A percentile compares a stretch with the other conserved stretches of the same genome.
Evolutionary conservation across 192 early-diverging fungal genomes (phyloP).

Genomic region (Kickxella alabastrina): DNA sequence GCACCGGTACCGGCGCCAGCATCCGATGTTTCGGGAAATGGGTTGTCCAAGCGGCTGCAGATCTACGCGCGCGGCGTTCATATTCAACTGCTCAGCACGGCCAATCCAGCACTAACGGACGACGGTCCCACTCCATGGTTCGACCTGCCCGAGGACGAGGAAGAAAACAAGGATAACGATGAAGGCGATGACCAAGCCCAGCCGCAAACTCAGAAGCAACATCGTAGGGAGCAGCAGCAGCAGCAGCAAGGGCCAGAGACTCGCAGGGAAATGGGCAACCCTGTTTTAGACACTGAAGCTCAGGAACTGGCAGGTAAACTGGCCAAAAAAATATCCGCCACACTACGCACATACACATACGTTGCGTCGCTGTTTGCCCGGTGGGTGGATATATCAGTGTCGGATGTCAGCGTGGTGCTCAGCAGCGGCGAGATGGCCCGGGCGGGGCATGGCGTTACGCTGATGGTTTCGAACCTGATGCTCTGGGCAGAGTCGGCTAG

Average conservation of each 20-base stretch:
- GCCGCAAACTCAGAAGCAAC: too few species aligned
- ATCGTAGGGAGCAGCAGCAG: too few species aligned
- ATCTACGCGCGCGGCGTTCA: slow-evolving; percentile 46
- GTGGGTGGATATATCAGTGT: slow-evolving; percentile 46
- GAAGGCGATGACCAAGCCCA: background rate
- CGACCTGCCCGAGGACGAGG: slow-evolving; percentile 1
- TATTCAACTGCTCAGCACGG: slow-evolving; percentile 32
- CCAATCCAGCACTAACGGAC: too few species aligned
- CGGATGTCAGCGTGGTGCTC: slow-evolving; percentile 35
- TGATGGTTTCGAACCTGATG: slow-evolving; percentile 28
- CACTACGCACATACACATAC: slow-evolving; percentile 46
- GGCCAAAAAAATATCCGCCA: slow-evolving; percentile 34
- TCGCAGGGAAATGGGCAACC: slow-evolving; percentile 5
- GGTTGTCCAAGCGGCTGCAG: slow-evolving; percentile 41
- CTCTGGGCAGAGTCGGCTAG: slow-evolving; percentile 49
- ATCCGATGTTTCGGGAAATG: background rate
- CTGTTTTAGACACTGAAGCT: slow-evolving; percentile 24
- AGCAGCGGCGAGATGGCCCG: slow-evolving; percentile 42
- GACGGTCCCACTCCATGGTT: slow-evolving; percentile 35
- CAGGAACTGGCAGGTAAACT: slow-evolving; percentile 31
- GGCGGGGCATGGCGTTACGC: slow-evolving; percentile 40
- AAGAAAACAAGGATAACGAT: slow-evolving; percentile 2
- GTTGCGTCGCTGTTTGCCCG: slow-evolving; percentile 45
- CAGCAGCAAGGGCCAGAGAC: too few species aligned
- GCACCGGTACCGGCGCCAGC: background rate